Evolutionary conservation across 164 flowering plant genomes (phyloP), one percentile per base, ranked within the genome.

Genomic region (Liriodendron chinense): DNA sequence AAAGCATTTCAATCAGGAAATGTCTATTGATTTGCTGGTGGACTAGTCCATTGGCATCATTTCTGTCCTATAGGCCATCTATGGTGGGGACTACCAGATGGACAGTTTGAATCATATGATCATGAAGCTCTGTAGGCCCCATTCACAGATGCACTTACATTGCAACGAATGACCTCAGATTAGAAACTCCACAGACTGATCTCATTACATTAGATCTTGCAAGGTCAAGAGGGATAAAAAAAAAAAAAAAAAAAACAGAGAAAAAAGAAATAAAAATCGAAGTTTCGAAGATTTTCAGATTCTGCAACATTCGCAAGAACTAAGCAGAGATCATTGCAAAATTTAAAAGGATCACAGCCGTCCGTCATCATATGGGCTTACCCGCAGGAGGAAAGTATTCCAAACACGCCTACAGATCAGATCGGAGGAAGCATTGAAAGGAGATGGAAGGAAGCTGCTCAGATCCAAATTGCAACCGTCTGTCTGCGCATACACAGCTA

Each of bases 391-490:
- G 73, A 73, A 78, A 18, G 63, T 43, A 34, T 69, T 61, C 80
- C 80, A 78, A 62, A 78, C 69, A 26, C 70, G 26, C 61, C 47
- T 68, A 64, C 80, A 78, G 18, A 24, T 26, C 62, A 61, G 70
- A 22, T 23, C 43, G 13, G 80, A 73, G 3, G 72, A 72, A 47
- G 47, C 61, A 64, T 59, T 62, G 48, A 68, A 68, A 12, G 70
- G 73, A 78, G 74, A 21, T 0, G 76, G 76, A 26, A 74, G 73
- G 62, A 78, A 49, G 50, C 53, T 69, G 34, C 26, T 74, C 1
- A 48, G 21, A 73, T 78, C 73, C 69, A 18, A 62, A 16, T 25
- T 67, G 21, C 80, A 73, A n/a, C 18, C 49, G 25, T 71, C 73
- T 0, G 72, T 61, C 76, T 69, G 73, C 0, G 62, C 80, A 18